Evolutionary conservation across 371 early-diverging fungal genomes (phyloP), one percentile per base, ranked within the genome.

Genomic region (Parasitella parasitica): DNA sequence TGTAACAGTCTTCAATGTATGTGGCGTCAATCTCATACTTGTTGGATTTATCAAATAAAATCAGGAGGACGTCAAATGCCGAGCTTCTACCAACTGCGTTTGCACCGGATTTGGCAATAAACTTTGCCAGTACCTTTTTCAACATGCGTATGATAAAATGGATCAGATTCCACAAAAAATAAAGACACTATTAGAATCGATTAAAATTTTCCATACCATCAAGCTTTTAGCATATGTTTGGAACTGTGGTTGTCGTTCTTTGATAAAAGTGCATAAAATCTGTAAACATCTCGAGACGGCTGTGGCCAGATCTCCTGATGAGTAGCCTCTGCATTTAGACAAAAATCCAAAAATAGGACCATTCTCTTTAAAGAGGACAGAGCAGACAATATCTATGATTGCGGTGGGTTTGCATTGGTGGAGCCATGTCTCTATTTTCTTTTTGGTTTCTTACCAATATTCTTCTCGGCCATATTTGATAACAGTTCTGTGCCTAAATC

Each of bases 1-100:
- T 64, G 41, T 94, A 85, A 89, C 86, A 15, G 93, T 87, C 62
- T 94, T 46, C 16, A 73, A 51, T 18, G 26, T n/a, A n/a, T n/a
- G n/a, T n/a, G n/a, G n/a, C 61, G 4, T 26, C 11, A 4, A 39
- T 46, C 15, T 72, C 66, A 27, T 46, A 63, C 27, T 30, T 50
- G n/a, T 54, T 57, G 4, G 24, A 46, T 1, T 20, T 32, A 55
- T 59, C 63, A 1, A 66, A 8, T 20, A 68, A 39, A n/a, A 38
- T 16, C 2, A 39, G 30, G 0, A 70, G 22, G 8, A 56, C 48
- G 15, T 64, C 68, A 20, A 66, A 30, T 15, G 66, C 66, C 15
- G 41, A 34, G 8, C 30, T 34, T 15, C 30, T 50, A 2, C 24
- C 34, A 22, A 26, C 54, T 37, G 59, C 35, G 37, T 24, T 35